phyloP scores from a whole-genome alignment of 2,329 filamentous ascomycete genomes.

The Aureobasidium pullulans region DNA sequence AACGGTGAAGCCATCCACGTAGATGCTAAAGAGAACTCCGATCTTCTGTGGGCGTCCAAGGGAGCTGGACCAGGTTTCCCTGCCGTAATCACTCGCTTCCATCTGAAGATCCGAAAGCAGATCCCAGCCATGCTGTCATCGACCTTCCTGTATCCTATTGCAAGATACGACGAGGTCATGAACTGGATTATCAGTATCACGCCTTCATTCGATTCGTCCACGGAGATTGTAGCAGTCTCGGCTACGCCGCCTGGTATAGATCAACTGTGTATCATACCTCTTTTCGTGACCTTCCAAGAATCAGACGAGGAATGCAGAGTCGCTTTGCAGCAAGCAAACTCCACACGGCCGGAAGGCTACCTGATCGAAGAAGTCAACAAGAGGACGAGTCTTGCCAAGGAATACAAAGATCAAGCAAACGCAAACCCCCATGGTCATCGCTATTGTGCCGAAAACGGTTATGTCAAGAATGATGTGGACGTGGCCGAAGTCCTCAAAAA shows the following conservation, averaged over 20 bases:
- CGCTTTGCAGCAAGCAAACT: slow-evolving; percentile 33
- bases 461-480: slow-evolving; percentile 42
- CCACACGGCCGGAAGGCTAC: slow-evolving; percentile 32
- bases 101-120: slow-evolving; percentile 34
- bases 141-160: slow-evolving; percentile 42
- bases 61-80: slow-evolving; percentile 46
- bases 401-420: slow-evolving; percentile 38
- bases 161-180: slow-evolving; percentile 39
- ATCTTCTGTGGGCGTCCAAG: slow-evolving; percentile 44
- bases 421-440: slow-evolving; percentile 45
- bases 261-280: slow-evolving; percentile 29
- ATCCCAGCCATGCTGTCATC: slow-evolving; percentile 26
- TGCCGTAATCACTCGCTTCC: slow-evolving; percentile 45
- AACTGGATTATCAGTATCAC: slow-evolving; percentile 38
- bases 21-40: slow-evolving; percentile 33
- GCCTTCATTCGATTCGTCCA: slow-evolving; percentile 30
- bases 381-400: slow-evolving; percentile 33
- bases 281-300: slow-evolving; percentile 37
- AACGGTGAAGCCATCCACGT: slow-evolving; percentile 33
- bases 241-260: slow-evolving; percentile 24
- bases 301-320: slow-evolving; percentile 27
- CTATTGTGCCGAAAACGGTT: slow-evolving; percentile 46
- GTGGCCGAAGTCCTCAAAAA: slow-evolving; percentile 38
- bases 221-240: slow-evolving; percentile 37
- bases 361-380: slow-evolving; percentile 33